Evolutionary conservation across 2,329 filamentous ascomycete genomes (phyloP).

Genomic region (Colletotrichum shisoi): DNA sequence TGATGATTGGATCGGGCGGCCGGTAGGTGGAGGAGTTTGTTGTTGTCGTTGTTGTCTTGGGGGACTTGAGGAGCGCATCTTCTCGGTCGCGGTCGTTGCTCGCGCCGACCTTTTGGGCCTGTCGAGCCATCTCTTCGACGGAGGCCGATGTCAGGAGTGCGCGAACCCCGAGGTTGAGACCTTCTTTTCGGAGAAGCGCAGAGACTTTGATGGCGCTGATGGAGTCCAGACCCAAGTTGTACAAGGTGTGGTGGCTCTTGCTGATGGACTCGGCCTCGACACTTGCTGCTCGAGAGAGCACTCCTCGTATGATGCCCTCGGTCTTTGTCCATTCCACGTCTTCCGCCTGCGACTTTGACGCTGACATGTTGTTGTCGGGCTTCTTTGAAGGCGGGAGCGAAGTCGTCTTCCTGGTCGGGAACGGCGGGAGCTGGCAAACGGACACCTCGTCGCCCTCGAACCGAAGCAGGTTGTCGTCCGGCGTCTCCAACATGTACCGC

Average conservation of each 20-base stretch:
- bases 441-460: slow-evolving; percentile 63
- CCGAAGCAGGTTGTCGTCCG: slow-evolving; percentile 60
- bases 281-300: slow-evolving; percentile 67
- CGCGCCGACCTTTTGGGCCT: slow-evolving; percentile 46
- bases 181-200: slow-evolving; percentile 70
- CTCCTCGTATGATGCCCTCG: slow-evolving; percentile 54
- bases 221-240: slow-evolving; percentile 87
- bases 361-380: neutral
- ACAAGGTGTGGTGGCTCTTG: slow-evolving; percentile 71
- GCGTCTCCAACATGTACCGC: slow-evolving; percentile 59
- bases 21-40: neutral
- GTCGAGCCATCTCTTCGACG: slow-evolving; percentile 65
- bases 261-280: slow-evolving; percentile 66
- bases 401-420: slow-evolving; percentile 42
- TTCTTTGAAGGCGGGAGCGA: neutral
- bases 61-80: neutral
- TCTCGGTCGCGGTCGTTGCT: slow-evolving; percentile 18
- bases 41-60: neutral
- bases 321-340: slow-evolving; percentile 47
- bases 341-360: neutral
- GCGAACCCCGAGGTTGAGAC: slow-evolving; percentile 71
- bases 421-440: slow-evolving; percentile 69
- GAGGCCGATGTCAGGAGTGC: slow-evolving; percentile 74
- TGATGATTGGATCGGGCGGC: slow-evolving; percentile 49
- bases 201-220: slow-evolving; percentile 89